A percentile compares a stretch with the other conserved stretches of the same genome.
These are phyloP conservation scores for Candida tropicalis DNA, from an alignment of 1,139 yeast genomes.

Conservation along the genomic window DNA sequence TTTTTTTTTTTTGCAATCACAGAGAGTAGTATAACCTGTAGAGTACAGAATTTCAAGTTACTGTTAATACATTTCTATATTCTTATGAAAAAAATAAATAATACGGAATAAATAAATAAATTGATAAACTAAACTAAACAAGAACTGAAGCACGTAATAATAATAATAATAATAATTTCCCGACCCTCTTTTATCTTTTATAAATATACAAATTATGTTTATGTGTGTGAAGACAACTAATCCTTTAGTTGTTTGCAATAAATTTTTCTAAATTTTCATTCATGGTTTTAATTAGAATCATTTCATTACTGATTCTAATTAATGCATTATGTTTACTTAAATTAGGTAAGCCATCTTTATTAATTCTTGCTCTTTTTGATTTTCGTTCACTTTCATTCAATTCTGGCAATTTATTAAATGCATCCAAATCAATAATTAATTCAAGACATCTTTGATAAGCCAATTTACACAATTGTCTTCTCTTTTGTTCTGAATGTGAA, in stretches of 20 bases:
- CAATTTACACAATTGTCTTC: conserved; percentile 70
- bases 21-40: too few species aligned
- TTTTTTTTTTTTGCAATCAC: too few species aligned
- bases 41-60: too few species aligned
- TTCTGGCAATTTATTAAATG: conserved; percentile 36
- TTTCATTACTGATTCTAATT: conserved; percentile 45
- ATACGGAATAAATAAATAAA: too few species aligned
- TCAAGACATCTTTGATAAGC: conserved; percentile 57
- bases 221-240: too few species aligned
- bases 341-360: conserved; percentile 51
- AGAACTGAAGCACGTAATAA: too few species aligned
- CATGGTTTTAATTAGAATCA: conserved; percentile 34
- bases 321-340: conserved; percentile 50
- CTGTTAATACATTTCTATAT: too few species aligned
- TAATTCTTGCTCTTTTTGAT: conserved; percentile 44
- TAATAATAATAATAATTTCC: too few species aligned
- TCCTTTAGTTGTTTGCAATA: conserved; percentile 6
- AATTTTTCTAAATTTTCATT: conserved; percentile 36
- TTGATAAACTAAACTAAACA: too few species aligned
- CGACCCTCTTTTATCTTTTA: too few species aligned
- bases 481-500: conserved; percentile 72
- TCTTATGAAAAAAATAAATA: too few species aligned
- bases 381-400: conserved; percentile 28
- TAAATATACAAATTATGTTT: too few species aligned
- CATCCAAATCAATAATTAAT: conserved; percentile 44